Base-by-base conservation (phyloP, 2,329 filamentous ascomycete species). In the Botryosphaeria agaves region DNA sequence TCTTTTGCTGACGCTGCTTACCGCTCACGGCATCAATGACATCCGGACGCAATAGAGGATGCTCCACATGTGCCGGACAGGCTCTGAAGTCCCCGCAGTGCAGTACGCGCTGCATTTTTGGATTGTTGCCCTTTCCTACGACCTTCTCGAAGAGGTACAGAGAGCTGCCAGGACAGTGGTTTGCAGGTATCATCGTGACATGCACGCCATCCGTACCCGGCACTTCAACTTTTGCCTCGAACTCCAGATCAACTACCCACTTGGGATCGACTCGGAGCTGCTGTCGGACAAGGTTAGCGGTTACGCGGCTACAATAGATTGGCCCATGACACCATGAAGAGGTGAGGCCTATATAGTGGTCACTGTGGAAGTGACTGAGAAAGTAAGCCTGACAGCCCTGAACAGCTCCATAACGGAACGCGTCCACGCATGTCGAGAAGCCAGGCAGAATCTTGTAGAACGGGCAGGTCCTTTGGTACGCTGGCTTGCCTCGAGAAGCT, bases 391-490 rank as follows among this genome's bases (percentile, higher is more conserved):
- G 77, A 50, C 85, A 93, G 1, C 83, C 85, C 47, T 91, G 69
- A 1, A 98, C 82, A 3, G 85, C 83, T 2, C 89, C 89, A 46
- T 95, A 98, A 14, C 87, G 74, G 46, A 98, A 93, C 0, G 89
- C 89, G 52, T 98, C 89, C 1, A 98, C 89, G 34, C 83, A 91
- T 31, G 95, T 91, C 38, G 69, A 82, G 44, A 94, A 78, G 0
- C 83, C 84, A 0, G 87, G 85, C 57, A 98, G 76, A 38, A 95
- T 94, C 53, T 98, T 98, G 61, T 98, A 98, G 45, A 98, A 98
- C 0, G 89, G 89, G 46, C 89, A 98, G 0, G 83, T 94, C 29
- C 89, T 72, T 45, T 87, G 70, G 44, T 87, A 89, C 0, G 85
- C 77, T 12, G 79, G 81, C 47, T 83, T 89, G 14, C 89, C 87